Conservation (phyloP, 352 stramenopile species). For the Pythium utonaiense region DNA sequence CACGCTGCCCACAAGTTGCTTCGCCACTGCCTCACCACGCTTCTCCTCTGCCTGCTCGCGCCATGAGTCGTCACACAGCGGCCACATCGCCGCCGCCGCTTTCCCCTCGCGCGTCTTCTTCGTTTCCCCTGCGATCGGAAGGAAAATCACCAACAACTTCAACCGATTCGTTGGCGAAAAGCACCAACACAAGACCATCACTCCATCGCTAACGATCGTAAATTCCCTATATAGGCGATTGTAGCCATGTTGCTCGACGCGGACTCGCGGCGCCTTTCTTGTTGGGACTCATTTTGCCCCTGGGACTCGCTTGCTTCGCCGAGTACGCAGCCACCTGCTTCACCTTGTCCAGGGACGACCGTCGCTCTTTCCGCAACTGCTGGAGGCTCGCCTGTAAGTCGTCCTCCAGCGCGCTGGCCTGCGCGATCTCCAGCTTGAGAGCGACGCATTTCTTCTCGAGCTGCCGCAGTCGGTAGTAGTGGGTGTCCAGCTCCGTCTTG, state of each 20-base stretch:
- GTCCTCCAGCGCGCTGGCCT: slow-evolving; percentile 59
- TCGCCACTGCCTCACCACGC: background rate
- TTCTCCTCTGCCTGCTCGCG: background rate
- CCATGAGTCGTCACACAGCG: slow-evolving; percentile 2
- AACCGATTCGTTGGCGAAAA: slow-evolving; percentile 10
- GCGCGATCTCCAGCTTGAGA: slow-evolving; percentile 64
- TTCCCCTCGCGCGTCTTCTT: background rate
- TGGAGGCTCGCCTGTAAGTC: slow-evolving; percentile 52
- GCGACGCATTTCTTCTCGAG: slow-evolving; percentile 53
- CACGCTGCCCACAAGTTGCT: background rate
- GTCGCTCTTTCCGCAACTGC: slow-evolving; percentile 42
- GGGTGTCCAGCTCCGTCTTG: slow-evolving; percentile 56
- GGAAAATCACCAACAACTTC: slow-evolving; percentile 15
- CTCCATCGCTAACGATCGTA: slow-evolving; percentile 6
- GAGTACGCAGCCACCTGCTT: slow-evolving; percentile 50
- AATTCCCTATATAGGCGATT: slow-evolving; percentile 8
- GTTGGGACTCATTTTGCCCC: slow-evolving; percentile 11
- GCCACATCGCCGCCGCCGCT: slow-evolving; percentile 13
- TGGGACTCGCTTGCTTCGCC: slow-evolving; percentile 19
- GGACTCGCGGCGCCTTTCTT: slow-evolving; percentile 7
- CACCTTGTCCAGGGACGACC: slow-evolving; percentile 46
- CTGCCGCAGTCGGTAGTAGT: slow-evolving; percentile 54
- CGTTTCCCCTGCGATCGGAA: background rate
- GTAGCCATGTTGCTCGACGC: slow-evolving; percentile 10
- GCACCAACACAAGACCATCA: slow-evolving; percentile 11